Conservation (phyloP, 306 rosid species). For the Citrullus amarus region DNA sequence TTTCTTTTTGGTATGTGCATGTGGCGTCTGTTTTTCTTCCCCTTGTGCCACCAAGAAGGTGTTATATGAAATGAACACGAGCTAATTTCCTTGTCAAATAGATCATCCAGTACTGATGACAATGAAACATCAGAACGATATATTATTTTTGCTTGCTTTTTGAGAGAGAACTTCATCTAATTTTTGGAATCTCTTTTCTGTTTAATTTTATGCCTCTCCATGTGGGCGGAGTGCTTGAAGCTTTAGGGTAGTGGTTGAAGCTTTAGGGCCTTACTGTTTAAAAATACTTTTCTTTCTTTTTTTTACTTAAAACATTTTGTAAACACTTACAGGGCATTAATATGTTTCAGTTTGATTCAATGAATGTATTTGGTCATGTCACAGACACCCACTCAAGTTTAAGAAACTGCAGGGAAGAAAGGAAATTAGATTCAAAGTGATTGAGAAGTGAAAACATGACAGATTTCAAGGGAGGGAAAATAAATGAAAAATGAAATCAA, state of each 20-base stretch:
- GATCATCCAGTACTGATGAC: background rate
- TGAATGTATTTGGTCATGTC: background rate
- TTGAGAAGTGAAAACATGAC: background rate
- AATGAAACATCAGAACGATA: background rate
- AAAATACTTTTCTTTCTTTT: too few relatives aligned
- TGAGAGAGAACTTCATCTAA: background rate
- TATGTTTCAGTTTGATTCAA: background rate
- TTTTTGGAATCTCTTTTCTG: background rate
- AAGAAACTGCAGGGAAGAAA: background rate
- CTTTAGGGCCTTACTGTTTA: too few relatives aligned
- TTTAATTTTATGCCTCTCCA: background rate
- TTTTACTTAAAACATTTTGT: too few relatives aligned
- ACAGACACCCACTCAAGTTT: background rate
- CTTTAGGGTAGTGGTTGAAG: background rate
- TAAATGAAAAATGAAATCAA: background rate
- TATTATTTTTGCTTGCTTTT: background rate
- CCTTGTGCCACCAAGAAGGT: background rate
- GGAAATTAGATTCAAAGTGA: background rate
- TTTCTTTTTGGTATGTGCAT: background rate
- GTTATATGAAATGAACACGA: background rate
- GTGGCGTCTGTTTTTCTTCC: background rate
- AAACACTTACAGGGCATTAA: too few relatives aligned
- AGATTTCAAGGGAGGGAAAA: background rate
- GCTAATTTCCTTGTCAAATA: background rate
- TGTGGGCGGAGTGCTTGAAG: background rate